Percentiles rank a stretch among this genome's conserved stretches.
Evolutionary conservation across 192 early-diverging fungal species (phyloP).

Genomic region (Entomortierella lignicola): DNA sequence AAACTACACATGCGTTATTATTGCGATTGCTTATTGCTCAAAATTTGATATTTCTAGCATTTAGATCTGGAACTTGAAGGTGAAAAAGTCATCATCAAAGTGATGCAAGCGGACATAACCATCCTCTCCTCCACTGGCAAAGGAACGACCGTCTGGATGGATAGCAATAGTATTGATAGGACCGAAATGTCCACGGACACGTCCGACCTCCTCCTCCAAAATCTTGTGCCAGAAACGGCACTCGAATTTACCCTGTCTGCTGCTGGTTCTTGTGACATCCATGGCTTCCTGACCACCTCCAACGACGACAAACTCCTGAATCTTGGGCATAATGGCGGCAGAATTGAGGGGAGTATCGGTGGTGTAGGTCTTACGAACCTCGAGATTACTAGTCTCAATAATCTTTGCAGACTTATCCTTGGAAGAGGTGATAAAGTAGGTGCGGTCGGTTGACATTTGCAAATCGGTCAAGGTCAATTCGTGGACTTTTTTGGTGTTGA

Average conservation of each 20-base stretch:
- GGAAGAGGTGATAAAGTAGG: slow-evolving; percentile 95
- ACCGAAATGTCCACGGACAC: slow-evolving; percentile 98
- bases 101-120: slow-evolving; percentile 97
- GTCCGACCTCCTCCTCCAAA: slow-evolving; percentile 96
- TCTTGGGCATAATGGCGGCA: slow-evolving; percentile 88
- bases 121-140: slow-evolving; percentile 97
- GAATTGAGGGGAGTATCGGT: slow-evolving; percentile 94
- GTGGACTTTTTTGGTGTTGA: slow-evolving; percentile 77
- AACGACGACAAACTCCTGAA: slow-evolving; percentile 83
- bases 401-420: slow-evolving; percentile 95
- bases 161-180: slow-evolving; percentile 99
- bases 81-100: slow-evolving; percentile 96
- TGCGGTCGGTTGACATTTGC: slow-evolving; percentile 90
- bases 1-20: no score
- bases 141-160: slow-evolving; percentile 93
- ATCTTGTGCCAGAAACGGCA: slow-evolving; percentile 97
- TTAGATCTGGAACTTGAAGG: slow-evolving; percentile 83
- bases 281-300: slow-evolving; percentile 99
- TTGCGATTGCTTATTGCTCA: no score
- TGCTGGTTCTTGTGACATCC: slow-evolving; percentile 92
- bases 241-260: slow-evolving; percentile 97
- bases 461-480: slow-evolving; percentile 85
- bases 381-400: slow-evolving; percentile 87
- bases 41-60: slow-evolving; percentile 13
- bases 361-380: slow-evolving; percentile 84